Evolutionary conservation across 164 flowering plant species (phyloP), one percentile per base, ranked within the genome.

Genomic region (Stephania japonica): DNA sequence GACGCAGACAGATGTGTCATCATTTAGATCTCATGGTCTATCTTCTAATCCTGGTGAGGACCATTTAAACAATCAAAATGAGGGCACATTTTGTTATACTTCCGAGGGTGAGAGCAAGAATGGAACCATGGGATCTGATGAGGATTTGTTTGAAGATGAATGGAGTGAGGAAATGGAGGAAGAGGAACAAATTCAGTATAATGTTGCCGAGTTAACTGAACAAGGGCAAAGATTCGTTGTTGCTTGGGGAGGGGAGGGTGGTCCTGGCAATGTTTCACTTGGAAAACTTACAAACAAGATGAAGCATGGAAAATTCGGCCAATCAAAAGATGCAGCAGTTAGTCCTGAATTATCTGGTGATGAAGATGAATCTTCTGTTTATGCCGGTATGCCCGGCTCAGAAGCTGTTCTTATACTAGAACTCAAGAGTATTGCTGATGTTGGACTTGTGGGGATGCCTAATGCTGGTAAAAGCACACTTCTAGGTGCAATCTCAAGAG

Each of bases 391-490:
- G n/a, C n/a, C n/a, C n/a, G n/a, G n/a, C n/a, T n/a, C n/a, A n/a
- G n/a, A n/a, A n/a, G n/a, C n/a, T n/a, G n/a, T n/a, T n/a, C n/a
- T n/a, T n/a, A n/a, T n/a, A n/a, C n/a, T n/a, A n/a, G n/a, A n/a
- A n/a, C n/a, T n/a, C n/a, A n/a, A 93, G 87, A 91, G 94, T 76
- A 93, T 93, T 67, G 97, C 98, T 27, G 97, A 96, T 81, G 95
- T 91, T 67, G 96, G 98, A 21, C 87, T 93, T 75, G 97, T 96
- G 13, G 99, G 97, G 41, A 86, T 93, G 88, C 98, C 98, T 59
- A 96, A 91, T 85, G 95, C 95, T 63, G 98, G 99, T 68, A 96
- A 93, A 87, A 91, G 98, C 72, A 96, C 99, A 25, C 91, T 96
- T 74, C 83, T 96, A 25, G 98, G 99, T 53, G 93, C 97, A 38